Evolutionary conservation across 176 grass and related monocot species (phyloP).

Genomic region (Chrysopogon serrulatus): DNA sequence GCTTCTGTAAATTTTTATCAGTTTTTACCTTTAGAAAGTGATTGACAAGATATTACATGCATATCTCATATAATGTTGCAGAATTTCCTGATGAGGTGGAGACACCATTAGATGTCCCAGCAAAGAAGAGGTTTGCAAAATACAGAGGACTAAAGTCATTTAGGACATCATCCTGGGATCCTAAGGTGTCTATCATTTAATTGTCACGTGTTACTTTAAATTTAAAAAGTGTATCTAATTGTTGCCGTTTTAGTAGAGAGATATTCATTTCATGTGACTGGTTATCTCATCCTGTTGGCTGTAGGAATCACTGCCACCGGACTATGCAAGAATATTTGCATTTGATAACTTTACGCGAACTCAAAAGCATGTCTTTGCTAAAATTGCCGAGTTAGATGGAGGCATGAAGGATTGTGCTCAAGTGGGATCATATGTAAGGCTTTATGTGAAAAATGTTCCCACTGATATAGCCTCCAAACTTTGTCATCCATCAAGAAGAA

Average conservation of each 20-base stretch:
- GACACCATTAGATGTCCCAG: conserved; percentile 82
- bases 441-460: conserved; percentile 71
- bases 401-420: conserved; percentile 47
- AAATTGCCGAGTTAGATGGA: conserved; percentile 41
- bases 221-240: neutral
- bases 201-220: neutral
- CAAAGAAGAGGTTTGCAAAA: conserved; percentile 92
- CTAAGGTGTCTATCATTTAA: conserved; percentile 54
- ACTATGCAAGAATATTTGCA: conserved; percentile 93
- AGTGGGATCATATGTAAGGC: conserved; percentile 69
- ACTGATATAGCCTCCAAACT: conserved; percentile 60
- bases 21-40: neutral
- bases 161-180: conserved; percentile 92
- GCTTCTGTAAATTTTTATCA: conserved; percentile 10
- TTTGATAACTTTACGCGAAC: conserved; percentile 90
- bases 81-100: conserved; percentile 99
- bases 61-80: conserved; percentile 38
- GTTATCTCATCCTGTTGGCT: conserved; percentile 32
- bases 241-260: neutral
- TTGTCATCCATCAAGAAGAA: conserved; percentile 53
- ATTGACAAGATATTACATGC: conserved; percentile 1
- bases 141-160: conserved; percentile 97
- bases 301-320: conserved; percentile 87
- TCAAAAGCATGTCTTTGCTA: conserved; percentile 75
- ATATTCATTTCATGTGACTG: conserved; percentile 22